Conservation (phyloP, 352 stramenopile genomes). For the Globisporangium orthogonon region DNA sequence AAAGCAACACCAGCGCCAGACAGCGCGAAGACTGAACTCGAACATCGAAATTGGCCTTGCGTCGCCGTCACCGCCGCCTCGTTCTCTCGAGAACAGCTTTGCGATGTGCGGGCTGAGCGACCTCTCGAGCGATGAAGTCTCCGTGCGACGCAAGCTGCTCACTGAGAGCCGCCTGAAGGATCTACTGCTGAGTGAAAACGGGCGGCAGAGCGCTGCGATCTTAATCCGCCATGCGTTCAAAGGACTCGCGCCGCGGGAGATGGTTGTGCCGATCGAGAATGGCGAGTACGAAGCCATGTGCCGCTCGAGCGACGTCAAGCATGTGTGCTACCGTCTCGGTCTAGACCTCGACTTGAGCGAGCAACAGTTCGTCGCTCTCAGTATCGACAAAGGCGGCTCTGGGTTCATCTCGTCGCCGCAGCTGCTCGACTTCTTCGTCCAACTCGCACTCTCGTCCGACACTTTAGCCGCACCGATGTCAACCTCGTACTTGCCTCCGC, state of each 20-base stretch:
- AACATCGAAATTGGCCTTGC: constrained; percentile 8
- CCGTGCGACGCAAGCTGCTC: constrained; percentile 52
- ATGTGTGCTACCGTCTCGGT: constrained; percentile 64
- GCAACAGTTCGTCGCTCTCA: constrained; percentile 42
- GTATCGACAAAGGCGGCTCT: constrained; percentile 35
- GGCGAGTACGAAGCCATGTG: constrained; percentile 67
- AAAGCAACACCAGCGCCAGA: constrained; percentile 31
- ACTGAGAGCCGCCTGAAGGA: constrained; percentile 48
- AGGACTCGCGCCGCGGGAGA: constrained; percentile 46
- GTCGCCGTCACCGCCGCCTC: background rate
- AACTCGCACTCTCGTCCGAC: constrained; percentile 22
- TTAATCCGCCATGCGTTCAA: constrained; percentile 74
- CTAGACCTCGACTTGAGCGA: constrained; percentile 63
- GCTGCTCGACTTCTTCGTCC: constrained; percentile 52
- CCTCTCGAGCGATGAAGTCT: constrained; percentile 23
- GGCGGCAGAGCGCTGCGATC: constrained; percentile 53
- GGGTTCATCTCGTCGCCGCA: constrained; percentile 61
- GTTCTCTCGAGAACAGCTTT: constrained; percentile 19
- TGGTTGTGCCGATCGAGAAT: constrained; percentile 62
- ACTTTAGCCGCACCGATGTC: background rate
- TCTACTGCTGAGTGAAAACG: constrained; percentile 40
- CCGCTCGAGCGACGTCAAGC: constrained; percentile 52
- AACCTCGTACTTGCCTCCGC: background rate
- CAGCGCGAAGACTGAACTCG: constrained; percentile 31
- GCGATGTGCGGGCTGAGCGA: background rate